phyloP scores from a whole-genome alignment of 192 early-diverging fungal genomes.

The Rhizoclosmatium globosum region DNA sequence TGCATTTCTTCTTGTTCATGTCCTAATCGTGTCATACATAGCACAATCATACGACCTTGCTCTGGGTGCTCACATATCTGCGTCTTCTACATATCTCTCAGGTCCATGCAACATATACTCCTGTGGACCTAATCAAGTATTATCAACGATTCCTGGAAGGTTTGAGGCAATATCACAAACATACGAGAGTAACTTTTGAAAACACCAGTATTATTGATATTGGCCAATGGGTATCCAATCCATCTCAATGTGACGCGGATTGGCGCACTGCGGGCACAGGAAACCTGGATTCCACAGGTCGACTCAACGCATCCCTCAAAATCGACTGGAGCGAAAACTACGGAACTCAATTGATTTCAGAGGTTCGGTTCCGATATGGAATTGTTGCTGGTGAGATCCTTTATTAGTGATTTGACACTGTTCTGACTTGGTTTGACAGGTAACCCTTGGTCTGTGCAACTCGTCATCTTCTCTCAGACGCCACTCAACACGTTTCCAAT shows the following conservation, averaged over 20 bases:
- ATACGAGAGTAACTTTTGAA: background rate
- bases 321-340: conserved; percentile 27
- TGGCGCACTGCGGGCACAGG: background rate
- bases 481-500: conserved; percentile 11
- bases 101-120: conserved; percentile 1
- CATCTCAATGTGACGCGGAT: conserved; percentile 8
- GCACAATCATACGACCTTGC: conserved; percentile 8
- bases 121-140: conserved; percentile 12
- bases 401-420: background rate
- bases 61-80: background rate
- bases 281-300: background rate
- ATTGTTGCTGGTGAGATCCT: conserved; percentile 13
- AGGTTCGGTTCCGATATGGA: conserved; percentile 30
- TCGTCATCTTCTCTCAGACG: conserved; percentile 15
- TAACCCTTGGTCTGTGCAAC: conserved; percentile 17
- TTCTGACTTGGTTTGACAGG: background rate
- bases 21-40: background rate
- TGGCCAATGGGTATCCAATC: conserved; percentile 13
- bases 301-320: conserved; percentile 8
- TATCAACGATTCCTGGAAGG: background rate
- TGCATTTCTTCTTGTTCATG: no score
- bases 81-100: background rate
- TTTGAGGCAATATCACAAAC: background rate
- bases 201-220: background rate
- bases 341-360: conserved; percentile 14